phyloP scores from a whole-genome alignment of 768 basidiomycete genomes.

The Leccinum olivaceopallidum region DNA sequence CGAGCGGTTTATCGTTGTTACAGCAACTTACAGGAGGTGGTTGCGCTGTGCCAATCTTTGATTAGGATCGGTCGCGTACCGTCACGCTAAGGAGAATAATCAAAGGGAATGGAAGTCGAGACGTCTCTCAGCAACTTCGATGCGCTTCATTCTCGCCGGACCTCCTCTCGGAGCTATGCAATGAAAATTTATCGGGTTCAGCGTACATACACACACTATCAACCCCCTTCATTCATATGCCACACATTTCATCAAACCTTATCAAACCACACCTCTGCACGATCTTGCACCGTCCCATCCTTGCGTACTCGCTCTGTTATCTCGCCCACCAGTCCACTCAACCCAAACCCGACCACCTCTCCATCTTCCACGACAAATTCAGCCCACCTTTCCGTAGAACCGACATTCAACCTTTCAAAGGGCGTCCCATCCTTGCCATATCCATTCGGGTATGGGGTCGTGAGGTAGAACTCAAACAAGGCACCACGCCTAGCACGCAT shows the following conservation, averaged over 20 bases:
- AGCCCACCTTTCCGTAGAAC: not conserved
- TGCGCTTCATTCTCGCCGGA: too few relatives aligned
- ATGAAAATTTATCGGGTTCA: too few relatives aligned
- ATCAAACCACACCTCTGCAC: too few relatives aligned
- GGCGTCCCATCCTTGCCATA: slow-evolving; percentile 39
- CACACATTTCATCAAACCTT: too few relatives aligned
- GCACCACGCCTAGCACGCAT: slow-evolving; percentile 21
- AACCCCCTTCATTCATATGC: too few relatives aligned
- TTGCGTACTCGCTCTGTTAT: too few relatives aligned
- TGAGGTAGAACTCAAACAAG: slow-evolving; percentile 22
- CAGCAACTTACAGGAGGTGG: not conserved
- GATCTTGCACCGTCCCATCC: too few relatives aligned
- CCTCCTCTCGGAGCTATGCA: too few relatives aligned
- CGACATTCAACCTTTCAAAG: slow-evolving; percentile 24
- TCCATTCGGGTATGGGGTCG: slow-evolving; percentile 37
- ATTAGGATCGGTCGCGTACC: not conserved
- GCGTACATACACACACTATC: too few relatives aligned
- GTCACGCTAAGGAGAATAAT: not conserved
- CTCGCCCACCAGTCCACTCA: too few relatives aligned
- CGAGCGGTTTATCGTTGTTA: not conserved
- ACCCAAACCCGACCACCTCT: too few relatives aligned
- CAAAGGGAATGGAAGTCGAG: slow-evolving; percentile 2
- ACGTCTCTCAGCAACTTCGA: not conserved
- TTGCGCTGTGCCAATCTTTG: not conserved
- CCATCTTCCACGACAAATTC: too few relatives aligned